A percentile compares a stretch with the other conserved stretches of the same genome.
phyloP scores from a whole-genome alignment of 805 yeast genomes.

The Ogataea trehaloabstinens region DNA sequence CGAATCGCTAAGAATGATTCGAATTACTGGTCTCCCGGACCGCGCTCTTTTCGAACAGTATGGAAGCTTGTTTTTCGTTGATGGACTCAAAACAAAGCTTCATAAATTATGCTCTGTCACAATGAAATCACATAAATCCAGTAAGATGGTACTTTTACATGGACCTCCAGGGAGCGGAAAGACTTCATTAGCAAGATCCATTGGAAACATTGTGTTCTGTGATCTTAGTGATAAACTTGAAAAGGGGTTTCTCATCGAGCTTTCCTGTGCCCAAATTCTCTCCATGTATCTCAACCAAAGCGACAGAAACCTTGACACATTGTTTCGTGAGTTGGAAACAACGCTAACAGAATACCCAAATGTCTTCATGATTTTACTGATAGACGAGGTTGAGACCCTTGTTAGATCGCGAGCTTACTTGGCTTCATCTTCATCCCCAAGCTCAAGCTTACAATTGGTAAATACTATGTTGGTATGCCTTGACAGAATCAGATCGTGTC shows the following conservation, averaged over 20 bases:
- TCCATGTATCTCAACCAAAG: slow-evolving; percentile 49
- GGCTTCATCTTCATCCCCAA: slow-evolving; percentile 37
- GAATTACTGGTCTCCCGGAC: slow-evolving; percentile 9
- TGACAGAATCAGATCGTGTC: slow-evolving; percentile 35
- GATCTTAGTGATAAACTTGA: slow-evolving; percentile 9
- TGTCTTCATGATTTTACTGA: slow-evolving; percentile 34
- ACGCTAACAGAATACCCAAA: slow-evolving; percentile 13
- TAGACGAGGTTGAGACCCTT: slow-evolving; percentile 47
- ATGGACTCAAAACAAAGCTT: slow-evolving; percentile 8
- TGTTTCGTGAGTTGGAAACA: slow-evolving; percentile 35
- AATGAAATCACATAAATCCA: not conserved
- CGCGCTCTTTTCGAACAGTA: slow-evolving; percentile 7
- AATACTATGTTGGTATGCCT: slow-evolving; percentile 42
- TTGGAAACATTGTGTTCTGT: slow-evolving; percentile 22
- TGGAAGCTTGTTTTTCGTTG: slow-evolving; percentile 5
- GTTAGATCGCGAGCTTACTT: slow-evolving; percentile 39
- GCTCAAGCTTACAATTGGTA: slow-evolving; percentile 37
- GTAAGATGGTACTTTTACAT: slow-evolving; percentile 30
- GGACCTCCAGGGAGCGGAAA: slow-evolving; percentile 51
- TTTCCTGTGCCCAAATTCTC: slow-evolving; percentile 41
- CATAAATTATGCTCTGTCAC: slow-evolving; percentile 4
- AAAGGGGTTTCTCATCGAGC: slow-evolving; percentile 36
- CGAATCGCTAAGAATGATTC: slow-evolving; percentile 5
- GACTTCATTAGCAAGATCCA: slow-evolving; percentile 38
- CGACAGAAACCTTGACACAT: slow-evolving; percentile 37